Evolutionary conservation across 2,329 filamentous ascomycete species (phyloP).

Genomic region (Phialocephala sp.): DNA sequence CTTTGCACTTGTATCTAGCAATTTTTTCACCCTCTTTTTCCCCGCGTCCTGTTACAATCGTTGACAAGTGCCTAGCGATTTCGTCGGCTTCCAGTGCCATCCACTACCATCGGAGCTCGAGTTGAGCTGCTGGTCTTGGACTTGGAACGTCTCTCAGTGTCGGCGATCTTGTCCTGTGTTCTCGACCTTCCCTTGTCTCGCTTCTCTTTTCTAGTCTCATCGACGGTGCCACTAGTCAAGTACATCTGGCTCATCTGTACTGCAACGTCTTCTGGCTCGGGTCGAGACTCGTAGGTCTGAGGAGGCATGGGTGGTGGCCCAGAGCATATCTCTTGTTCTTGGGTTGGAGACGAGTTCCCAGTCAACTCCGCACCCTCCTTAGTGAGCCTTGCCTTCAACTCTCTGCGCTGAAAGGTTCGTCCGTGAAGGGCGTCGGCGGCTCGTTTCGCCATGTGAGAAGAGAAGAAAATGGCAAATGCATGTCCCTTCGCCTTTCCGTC

Average conservation of each 20-base stretch:
- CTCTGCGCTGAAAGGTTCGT: conserved; percentile 12
- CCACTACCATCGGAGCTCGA: conserved; percentile 7
- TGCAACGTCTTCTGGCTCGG: neutral
- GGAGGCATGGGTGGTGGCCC: neutral
- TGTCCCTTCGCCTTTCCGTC: conserved; percentile 28
- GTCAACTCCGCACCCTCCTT: conserved; percentile 26
- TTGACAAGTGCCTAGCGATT: neutral
- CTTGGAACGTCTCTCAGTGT: conserved; percentile 6
- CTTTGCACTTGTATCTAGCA: neutral
- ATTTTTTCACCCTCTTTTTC: neutral
- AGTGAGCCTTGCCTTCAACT: conserved; percentile 20
- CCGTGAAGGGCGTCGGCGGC: conserved; percentile 19
- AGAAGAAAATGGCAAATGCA: conserved; percentile 31
- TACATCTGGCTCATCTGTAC: neutral
- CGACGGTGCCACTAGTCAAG: neutral
- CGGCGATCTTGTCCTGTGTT: neutral
- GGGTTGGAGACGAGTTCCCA: neutral
- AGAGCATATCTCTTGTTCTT: neutral
- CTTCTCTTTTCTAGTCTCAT: neutral
- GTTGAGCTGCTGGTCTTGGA: neutral
- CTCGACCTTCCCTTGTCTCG: conserved; percentile 5
- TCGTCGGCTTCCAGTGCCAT: conserved; percentile 12
- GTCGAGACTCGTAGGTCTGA: neutral
- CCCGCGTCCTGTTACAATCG: neutral
- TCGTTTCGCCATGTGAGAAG: conserved; percentile 21